Evolutionary conservation across 202 grass and related monocot species (phyloP).

Genomic region (Digitaria exilis): DNA sequence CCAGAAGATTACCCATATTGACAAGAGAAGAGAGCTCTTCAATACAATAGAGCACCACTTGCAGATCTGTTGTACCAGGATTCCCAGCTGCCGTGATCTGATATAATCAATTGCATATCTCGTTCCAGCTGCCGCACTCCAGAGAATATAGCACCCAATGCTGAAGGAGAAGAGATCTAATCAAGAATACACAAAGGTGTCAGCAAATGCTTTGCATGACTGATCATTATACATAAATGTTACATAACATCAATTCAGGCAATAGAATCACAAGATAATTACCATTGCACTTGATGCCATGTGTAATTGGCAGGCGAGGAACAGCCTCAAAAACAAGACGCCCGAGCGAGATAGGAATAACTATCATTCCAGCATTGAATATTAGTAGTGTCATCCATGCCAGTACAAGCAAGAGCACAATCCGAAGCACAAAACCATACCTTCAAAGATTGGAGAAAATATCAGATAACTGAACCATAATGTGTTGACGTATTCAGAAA

Average conservation of each 20-base stretch:
- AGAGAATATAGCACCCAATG: conserved; percentile 93
- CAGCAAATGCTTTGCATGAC: background rate
- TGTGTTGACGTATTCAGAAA: conserved; percentile 27
- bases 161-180: conserved; percentile 97
- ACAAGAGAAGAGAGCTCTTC: conserved; percentile 87
- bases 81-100: conserved; percentile 56
- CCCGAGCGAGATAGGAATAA: conserved; percentile 89
- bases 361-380: conserved; percentile 94
- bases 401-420: conserved; percentile 78
- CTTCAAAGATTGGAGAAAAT: conserved; percentile 44
- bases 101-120: conserved; percentile 94
- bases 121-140: conserved; percentile 66
- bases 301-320: conserved; percentile 87
- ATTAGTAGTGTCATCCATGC: conserved; percentile 96
- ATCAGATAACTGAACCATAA: background rate
- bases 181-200: background rate
- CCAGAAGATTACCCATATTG: conserved; percentile 78
- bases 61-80: conserved; percentile 78
- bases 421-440: conserved; percentile 92
- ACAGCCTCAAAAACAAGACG: conserved; percentile 86
- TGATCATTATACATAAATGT: background rate
- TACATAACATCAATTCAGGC: background rate
- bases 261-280: conserved; percentile 39
- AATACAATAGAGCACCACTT: conserved; percentile 93
- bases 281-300: conserved; percentile 99